Evolutionary conservation across 169 alveolate genomes (phyloP).

Genomic region (Cryptosporidium felis): DNA sequence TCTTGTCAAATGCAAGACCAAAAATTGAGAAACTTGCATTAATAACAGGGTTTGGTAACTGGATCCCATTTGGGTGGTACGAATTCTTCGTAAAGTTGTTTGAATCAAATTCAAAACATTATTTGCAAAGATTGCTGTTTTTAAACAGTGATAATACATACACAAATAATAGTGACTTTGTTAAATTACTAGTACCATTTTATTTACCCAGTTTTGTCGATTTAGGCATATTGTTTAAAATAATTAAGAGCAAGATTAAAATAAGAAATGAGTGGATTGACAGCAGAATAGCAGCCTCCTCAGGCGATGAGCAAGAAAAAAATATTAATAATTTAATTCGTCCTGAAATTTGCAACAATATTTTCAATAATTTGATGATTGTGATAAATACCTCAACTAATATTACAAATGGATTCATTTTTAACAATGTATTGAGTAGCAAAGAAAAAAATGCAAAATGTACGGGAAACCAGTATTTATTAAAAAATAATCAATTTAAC

Average conservation of each 20-base stretch:
- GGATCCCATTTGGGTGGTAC: slow-evolving; percentile 65
- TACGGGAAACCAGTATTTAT: not conserved
- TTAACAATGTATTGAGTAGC: not conserved
- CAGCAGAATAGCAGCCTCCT: not conserved
- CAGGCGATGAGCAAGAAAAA: not conserved
- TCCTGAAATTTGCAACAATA: slow-evolving; percentile 45
- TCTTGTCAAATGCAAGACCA: slow-evolving; percentile 50
- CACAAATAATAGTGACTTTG: slow-evolving; percentile 2
- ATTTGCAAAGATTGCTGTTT: slow-evolving; percentile 29
- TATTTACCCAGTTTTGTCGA: slow-evolving; percentile 39
- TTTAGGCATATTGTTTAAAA: slow-evolving; percentile 4
- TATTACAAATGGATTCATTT: slow-evolving; percentile 21
- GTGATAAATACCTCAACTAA: slow-evolving; percentile 28
- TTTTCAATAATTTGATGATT: slow-evolving; percentile 21
- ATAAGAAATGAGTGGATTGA: slow-evolving; percentile 63
- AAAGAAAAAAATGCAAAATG: no score
- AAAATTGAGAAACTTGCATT: slow-evolving; percentile 50
- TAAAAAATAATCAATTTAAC: slow-evolving; percentile 12
- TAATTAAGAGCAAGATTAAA: slow-evolving; percentile 35
- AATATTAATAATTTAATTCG: slow-evolving; percentile 4
- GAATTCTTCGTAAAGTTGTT: slow-evolving; percentile 58
- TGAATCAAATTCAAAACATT: slow-evolving; percentile 22
- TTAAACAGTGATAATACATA: not conserved
- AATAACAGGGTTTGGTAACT: slow-evolving; percentile 61
- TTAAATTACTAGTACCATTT: slow-evolving; percentile 23